Base-by-base conservation (phyloP, 2,329 filamentous ascomycete genomes). In the Colletotrichum shisoi region DNA sequence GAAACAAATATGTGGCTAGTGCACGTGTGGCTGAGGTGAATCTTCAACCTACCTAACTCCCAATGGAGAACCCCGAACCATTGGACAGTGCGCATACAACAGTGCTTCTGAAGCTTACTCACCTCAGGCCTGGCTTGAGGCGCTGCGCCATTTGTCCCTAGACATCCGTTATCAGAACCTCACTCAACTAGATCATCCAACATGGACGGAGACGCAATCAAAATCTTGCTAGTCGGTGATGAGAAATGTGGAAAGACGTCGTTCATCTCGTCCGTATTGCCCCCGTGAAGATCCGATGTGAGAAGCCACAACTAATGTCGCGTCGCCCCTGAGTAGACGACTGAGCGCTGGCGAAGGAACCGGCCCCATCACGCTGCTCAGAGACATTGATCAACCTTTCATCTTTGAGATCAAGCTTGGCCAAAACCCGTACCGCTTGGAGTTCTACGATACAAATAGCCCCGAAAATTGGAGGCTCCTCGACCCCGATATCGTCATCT, bases 381-480 rank as follows among this genome's bases (percentile, higher is more conserved):
- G 81, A 67, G 85, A 89, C 74, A 79, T 81, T 63, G 82, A 89
- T 71, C 87, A 89, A 75, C 87, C 87, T 0, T 89, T 85, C 72
- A 75, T 85, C 45, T 87, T 89, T 71, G 82, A 87, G 63, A 78
- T 87, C 70, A 82, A 78, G 52, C 73, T 78, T 13, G 75, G 78
- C 9, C 59, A 58, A 8, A 71, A 69, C n/a, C 71, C 69, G 13
- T 86, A 84, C 72, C 81, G 84, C 31, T 80, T 89, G 69, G 84
- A 87, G 72, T 87, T 89, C 71, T 84, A 82, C 70, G 87, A 89
- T 73, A 88, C 86, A 1, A 82, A 83, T 9, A 82, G 81, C 71
- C 85, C 87, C 4, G 82, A 85, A 27, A 84, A 81, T 72, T 89
- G 87, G 87, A 82, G 79, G 53, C 77, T 84, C n/a, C 77, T 88